Evolutionary conservation across 495 filamentous ascomycete genomes (phyloP), one percentile per base, ranked within the genome.

Genomic region (Trichoderma orchidacearum): DNA sequence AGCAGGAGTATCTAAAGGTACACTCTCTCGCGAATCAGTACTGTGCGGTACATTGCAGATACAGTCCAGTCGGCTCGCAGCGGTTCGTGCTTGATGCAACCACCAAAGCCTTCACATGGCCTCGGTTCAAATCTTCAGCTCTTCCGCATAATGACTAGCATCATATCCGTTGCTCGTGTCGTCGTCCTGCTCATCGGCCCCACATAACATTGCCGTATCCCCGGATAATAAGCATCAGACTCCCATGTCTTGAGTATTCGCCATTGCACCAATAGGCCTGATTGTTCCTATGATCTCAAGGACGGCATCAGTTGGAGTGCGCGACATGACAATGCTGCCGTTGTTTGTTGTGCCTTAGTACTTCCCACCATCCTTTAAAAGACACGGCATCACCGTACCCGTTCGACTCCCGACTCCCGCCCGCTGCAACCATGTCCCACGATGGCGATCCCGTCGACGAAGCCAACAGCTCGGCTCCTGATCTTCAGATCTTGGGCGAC

Each of bases 401-500:
- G 11, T 23, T 23, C 38, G 5, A 8, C 38, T 48, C n/a, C 21
- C 36, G 2, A 18, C 36, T 41, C 50, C 8, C 51, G 28, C 51
- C 8, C 7, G 17, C 28, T 30, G 30, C 30, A 54, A 64, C 12
- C 56, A 74, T 73, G 68, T 54, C 68, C 8, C 63, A 69, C 61
- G 58, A 66, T 45, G 61, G 68, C 23, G 64, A 70, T 50, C 60
- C 65, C 3, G 60, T 67, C 59, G 71, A 75, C 59, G 29, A 30
- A 5, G 53, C 15, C 53, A 54, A 17, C n/a, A 54, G 21, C 21
- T 79, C 83, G 29, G 85, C 88, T 62, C 89, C 89, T 29, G 89
- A 95, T 68, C 71, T 95, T 57, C 85, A 88, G 66, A 92, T 95
- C 57, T 72, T 89, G 15, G 87, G 87, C 56, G 79, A 86, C 62